phyloP scores from a whole-genome alignment of 192 early-diverging fungal genomes.

The Backusella tuberculispora region DNA sequence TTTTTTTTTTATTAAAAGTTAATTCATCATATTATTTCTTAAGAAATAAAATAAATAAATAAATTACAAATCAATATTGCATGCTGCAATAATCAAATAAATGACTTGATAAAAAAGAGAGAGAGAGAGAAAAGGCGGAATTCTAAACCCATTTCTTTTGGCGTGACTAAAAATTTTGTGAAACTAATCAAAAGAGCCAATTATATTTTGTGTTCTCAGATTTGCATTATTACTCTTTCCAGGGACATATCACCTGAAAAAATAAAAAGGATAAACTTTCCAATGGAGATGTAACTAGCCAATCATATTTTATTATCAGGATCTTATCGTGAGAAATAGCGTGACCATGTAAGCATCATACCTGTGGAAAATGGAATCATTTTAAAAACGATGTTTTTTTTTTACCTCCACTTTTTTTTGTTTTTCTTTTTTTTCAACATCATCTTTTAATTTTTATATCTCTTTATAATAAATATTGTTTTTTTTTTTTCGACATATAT shows the following conservation, averaged over 20 bases:
- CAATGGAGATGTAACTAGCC: not conserved
- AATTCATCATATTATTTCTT: too few relatives aligned
- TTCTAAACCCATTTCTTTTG: not conserved
- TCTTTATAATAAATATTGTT: not conserved
- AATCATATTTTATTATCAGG: not conserved
- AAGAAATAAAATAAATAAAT: too few relatives aligned
- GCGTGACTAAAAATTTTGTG: not conserved
- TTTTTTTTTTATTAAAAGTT: too few relatives aligned
- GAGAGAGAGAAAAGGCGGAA: not conserved
- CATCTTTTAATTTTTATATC: not conserved
- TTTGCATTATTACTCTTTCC: constrained; percentile 9
- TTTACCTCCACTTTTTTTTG: not conserved
- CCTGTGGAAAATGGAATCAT: constrained; percentile 1
- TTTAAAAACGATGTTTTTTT: not conserved
- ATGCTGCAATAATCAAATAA: not conserved
- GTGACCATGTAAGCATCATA: constrained; percentile 8
- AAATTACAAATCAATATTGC: constrained; percentile 7
- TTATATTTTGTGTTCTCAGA: constrained; percentile 7
- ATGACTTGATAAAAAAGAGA: not conserved
- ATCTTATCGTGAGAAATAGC: constrained; percentile 14
- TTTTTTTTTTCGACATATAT: not conserved
- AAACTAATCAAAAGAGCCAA: constrained; percentile 6
- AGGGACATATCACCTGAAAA: constrained; percentile 7
- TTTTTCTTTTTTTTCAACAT: not conserved
- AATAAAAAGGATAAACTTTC: not conserved